Evolutionary conservation across 139 green algal species (phyloP), one percentile per base, ranked within the genome.

Genomic region (Microglena sp.): DNA sequence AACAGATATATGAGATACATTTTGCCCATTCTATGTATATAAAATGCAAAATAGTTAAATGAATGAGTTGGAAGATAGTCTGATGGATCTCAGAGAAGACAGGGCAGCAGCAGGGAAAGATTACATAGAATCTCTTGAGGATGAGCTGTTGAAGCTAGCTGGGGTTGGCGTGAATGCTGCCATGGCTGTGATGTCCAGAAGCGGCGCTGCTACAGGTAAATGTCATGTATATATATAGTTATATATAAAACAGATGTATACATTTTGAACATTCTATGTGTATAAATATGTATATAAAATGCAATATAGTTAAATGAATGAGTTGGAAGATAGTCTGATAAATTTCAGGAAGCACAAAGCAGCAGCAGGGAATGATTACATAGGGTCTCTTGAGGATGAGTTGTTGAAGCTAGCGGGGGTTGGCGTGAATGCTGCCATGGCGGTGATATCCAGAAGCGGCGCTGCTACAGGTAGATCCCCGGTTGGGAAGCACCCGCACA

Each of bases 91-190:
- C 29, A 46, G 62, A 26, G 70, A 80, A 45, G 73, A 84, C 22
- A 73, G 82, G 2, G 79, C 74, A 5, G 40, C 28, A 11, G 70
- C 29, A 0, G 72, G 74, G 28, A 61, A 73, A 2, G 61, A 34
- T 8, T 59, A 54, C 15, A 56, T 7, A 18, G 18, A 18, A 50
- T 11, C 40, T 50, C 53, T 72, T 21, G 67, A 72, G 66, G 8
- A n/a, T 11, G 66, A 72, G 56, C 33, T 72, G 55, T 6, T 67
- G 55, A 5, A 34, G 5, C 43, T 44, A 29, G 66, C 66, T 18
- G 73, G 82, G 32, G 86, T 87, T 5, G 87, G 78, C 0, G 71
- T 92, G 6, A 31, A 69, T 4, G 88, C 84, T 34, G 84, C 86
- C 21, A 56, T 87, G 2, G 72, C 62, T 1, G 79, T 82, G 60